phyloP scores from a whole-genome alignment of 1,139 yeast genomes.

The Wickerhamomyces sp. region DNA sequence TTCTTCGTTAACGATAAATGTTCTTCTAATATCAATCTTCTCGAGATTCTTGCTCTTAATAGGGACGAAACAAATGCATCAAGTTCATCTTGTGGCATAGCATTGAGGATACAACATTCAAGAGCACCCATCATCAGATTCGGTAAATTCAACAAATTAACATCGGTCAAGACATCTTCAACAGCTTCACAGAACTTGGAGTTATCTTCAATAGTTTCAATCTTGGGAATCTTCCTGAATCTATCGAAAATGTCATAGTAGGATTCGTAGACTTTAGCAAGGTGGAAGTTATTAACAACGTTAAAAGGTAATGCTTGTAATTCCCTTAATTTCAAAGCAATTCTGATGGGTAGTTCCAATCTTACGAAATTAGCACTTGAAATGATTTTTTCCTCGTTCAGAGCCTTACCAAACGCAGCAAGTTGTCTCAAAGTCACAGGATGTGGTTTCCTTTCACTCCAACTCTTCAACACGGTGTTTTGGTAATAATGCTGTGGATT shows the following conservation, averaged over 20 bases:
- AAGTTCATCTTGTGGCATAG: conserved; percentile 56
- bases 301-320: conserved; percentile 81
- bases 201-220: conserved; percentile 68
- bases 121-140: conserved; percentile 91
- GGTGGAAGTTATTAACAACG: conserved; percentile 78
- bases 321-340: conserved; percentile 75
- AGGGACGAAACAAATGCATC: conserved; percentile 73
- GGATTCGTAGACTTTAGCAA: conserved; percentile 82
- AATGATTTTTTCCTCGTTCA: conserved; percentile 74
- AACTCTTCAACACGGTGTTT: conserved; percentile 64
- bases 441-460: conserved; percentile 65
- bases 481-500: conserved; percentile 75
- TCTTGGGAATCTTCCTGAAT: conserved; percentile 66
- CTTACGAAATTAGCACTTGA: conserved; percentile 85
- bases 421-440: conserved; percentile 85
- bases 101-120: conserved; percentile 65
- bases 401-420: conserved; percentile 76
- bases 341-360: conserved; percentile 75
- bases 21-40: conserved; percentile 88
- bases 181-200: conserved; percentile 62
- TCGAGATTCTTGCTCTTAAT: conserved; percentile 78
- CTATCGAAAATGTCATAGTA: conserved; percentile 84
- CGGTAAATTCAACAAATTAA: conserved; percentile 75
- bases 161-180: conserved; percentile 58
- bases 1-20: conserved; percentile 74